Conservation (phyloP, 2,329 filamentous ascomycete species). For the Colletotrichum lentis region DNA sequence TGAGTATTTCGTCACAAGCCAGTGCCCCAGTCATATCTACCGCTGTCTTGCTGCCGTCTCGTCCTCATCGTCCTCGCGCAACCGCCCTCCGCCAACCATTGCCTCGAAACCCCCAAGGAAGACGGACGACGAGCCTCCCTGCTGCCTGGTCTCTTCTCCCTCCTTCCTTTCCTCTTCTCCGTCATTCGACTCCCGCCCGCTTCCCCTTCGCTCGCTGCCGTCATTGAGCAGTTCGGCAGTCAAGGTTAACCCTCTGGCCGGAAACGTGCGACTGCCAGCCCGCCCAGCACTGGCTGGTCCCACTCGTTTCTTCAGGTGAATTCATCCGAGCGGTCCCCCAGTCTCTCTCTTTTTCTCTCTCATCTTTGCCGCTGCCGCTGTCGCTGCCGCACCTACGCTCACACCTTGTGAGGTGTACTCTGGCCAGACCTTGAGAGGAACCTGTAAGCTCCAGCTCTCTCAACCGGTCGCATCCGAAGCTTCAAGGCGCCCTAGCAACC, state of each 20-base stretch:
- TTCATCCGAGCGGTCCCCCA: conserved; percentile 33
- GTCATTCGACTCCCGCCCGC: conserved; percentile 7
- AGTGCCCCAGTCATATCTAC: conserved; percentile 29
- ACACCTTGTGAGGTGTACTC: conserved; percentile 21
- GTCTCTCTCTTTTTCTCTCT: neutral
- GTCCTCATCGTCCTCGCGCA: conserved; percentile 18
- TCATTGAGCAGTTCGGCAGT: conserved; percentile 21
- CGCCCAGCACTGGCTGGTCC: conserved; percentile 31
- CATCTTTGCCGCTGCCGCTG: conserved; percentile 5
- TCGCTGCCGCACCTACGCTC: conserved; percentile 25
- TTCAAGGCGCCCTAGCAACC: conserved; percentile 18
- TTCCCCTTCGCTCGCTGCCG: conserved; percentile 12
- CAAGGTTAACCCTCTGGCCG: conserved; percentile 26
- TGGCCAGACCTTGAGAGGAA: conserved; percentile 19
- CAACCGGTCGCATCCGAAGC: conserved; percentile 15
- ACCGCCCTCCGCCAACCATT: conserved; percentile 6
- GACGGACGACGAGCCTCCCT: conserved; percentile 7
- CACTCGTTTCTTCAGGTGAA: conserved; percentile 38
- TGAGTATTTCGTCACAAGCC: conserved; percentile 17
- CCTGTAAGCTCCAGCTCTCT: conserved; percentile 24
- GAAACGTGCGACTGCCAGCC: conserved; percentile 30
- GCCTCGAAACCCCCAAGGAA: conserved; percentile 3
- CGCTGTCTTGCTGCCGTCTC: conserved; percentile 4
- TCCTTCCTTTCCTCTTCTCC: neutral
- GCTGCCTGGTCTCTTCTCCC: conserved; percentile 2